Evolutionary conservation across 306 rosid genomes (phyloP), one percentile per base, ranked within the genome.

Genomic region (Sindora glabra): DNA sequence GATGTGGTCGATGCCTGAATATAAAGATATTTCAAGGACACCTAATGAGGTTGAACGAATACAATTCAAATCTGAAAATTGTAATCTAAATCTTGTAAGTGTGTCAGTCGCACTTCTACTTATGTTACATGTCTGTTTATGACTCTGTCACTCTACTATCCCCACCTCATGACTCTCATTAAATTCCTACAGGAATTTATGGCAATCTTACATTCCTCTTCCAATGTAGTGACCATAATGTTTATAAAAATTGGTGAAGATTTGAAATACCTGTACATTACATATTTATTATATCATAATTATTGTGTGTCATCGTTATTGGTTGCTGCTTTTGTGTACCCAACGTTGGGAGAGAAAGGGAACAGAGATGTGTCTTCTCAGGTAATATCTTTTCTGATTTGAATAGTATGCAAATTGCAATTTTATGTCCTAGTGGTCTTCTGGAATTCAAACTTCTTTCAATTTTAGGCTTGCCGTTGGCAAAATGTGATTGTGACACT

Each of bases 1-100:
- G 89, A 79, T 87, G 76, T 81, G 83, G 89, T 76, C 59, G 33
- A 41, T 79, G 67, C 80, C 87, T 42, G 86, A 77, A 65, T 67
- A 67, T 71, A 70, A 55, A 59, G 81, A 71, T 51, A 59, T 71
- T 57, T 54, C 81, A 64, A 72, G 75, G 74, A 67, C 78, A 18
- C 69, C 74, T 63, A 48, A 60, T 27, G 80, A 78, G 52, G 50
- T 71, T 59, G 70, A 81, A 60, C 59, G 11, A 17, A 75, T 59
- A 55, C 67, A 57, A 9, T 52, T 78, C 42, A 59, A 66, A 50
- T 46, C 83, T 7, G 78, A 73, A 17, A 77, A 46, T 50, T 84
- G 77, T 70, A 73, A 71, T 73, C 77, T 68, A 19, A 55, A 91
- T 32, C 53, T 77, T 67, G 94, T 90, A 81, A 80, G 94, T 80